phyloP scores from a whole-genome alignment of 225 moss, liverwort and hornwort species.

The Straminergon stramineum region DNA sequence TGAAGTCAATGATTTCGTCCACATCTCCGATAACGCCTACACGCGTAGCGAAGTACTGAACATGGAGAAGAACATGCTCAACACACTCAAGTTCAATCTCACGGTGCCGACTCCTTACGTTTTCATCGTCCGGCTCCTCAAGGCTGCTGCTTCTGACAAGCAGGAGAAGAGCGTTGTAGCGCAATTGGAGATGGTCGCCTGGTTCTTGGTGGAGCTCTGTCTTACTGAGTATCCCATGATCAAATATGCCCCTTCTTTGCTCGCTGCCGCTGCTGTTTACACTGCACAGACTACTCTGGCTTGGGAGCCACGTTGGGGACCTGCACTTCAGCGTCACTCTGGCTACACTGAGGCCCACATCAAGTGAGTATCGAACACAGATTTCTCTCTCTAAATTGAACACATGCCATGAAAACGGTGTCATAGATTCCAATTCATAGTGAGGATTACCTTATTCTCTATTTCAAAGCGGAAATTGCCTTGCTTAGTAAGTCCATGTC shows the following conservation, averaged over 20 bases:
- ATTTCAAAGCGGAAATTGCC: no score
- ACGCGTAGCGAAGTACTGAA: slow-evolving; percentile 61
- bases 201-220: slow-evolving; percentile 84
- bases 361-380: neutral
- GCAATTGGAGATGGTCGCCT: slow-evolving; percentile 58
- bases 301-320: slow-evolving; percentile 53
- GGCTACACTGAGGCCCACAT: slow-evolving; percentile 61
- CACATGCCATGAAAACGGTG: no score
- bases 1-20: slow-evolving; percentile 80
- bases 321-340: slow-evolving; percentile 64
- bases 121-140: slow-evolving; percentile 77
- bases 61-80: slow-evolving; percentile 97
- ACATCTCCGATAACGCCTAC: slow-evolving; percentile 91
- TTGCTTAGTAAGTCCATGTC: neutral
- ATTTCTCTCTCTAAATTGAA: neutral
- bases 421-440: no score
- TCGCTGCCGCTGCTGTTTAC: slow-evolving; percentile 73
- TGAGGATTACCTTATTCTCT: neutral
- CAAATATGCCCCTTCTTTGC: slow-evolving; percentile 62
- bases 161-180: slow-evolving; percentile 12
- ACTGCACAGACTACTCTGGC: slow-evolving; percentile 56
- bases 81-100: slow-evolving; percentile 79
- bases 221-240: slow-evolving; percentile 77
- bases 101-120: slow-evolving; percentile 96
- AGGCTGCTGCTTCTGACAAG: slow-evolving; percentile 75